Evolutionary conservation across 371 early-diverging fungal species (phyloP).

Genomic region (Sporodiniella umbellata): DNA sequence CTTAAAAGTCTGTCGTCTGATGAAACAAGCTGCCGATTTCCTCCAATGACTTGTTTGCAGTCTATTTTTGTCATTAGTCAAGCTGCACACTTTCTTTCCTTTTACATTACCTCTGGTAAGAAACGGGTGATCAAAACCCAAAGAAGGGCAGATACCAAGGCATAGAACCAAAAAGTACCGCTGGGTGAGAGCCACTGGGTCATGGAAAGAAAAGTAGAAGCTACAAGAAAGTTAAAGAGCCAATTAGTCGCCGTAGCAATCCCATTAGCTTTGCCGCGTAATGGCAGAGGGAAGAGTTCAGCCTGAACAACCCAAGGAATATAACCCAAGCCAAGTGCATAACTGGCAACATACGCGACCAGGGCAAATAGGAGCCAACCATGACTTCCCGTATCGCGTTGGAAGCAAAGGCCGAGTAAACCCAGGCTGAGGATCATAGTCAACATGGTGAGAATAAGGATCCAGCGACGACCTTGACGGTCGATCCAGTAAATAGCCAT

Average conservation of each 20-base stretch:
- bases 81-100: too few species aligned
- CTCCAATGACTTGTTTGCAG: conserved; percentile 19
- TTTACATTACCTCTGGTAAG: conserved; percentile 54
- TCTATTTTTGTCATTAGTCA: too few species aligned
- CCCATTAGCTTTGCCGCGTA: conserved; percentile 59
- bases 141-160: conserved; percentile 41
- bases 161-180: conserved; percentile 62
- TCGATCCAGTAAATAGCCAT: conserved; percentile 56
- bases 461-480: conserved; percentile 49
- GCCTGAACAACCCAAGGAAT: conserved; percentile 58
- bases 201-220: conserved; percentile 53
- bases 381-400: conserved; percentile 38
- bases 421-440: conserved; percentile 51
- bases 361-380: conserved; percentile 26
- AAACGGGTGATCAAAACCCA: conserved; percentile 48
- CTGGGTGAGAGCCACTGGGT: conserved; percentile 48
- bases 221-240: conserved; percentile 52
- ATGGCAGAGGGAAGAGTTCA: conserved; percentile 53
- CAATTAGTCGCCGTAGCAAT: conserved; percentile 61
- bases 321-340: conserved; percentile 63
- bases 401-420: conserved; percentile 51
- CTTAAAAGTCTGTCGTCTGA: too few species aligned
- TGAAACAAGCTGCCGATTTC: conserved; percentile 12
- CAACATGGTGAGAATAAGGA: conserved; percentile 50
- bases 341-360: conserved; percentile 53